Evolutionary conservation across 2,329 filamentous ascomycete genomes (phyloP), one percentile per base, ranked within the genome.

Genomic region (Hirsutella thompsonii): DNA sequence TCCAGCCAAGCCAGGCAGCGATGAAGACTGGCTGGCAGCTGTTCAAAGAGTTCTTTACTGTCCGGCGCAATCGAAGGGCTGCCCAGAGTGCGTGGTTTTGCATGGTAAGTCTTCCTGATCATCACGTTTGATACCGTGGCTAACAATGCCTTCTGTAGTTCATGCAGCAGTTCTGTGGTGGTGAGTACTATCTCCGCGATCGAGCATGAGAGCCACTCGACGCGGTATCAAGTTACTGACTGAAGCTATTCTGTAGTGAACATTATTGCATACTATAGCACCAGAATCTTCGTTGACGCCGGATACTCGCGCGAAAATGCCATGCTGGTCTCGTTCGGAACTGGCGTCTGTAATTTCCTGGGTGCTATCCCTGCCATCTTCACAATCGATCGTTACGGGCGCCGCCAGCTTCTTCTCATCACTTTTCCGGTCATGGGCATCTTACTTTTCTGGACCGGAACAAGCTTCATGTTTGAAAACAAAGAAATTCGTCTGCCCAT

Each of bases 371-470:
- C 72, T 0, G 73, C 74, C 2, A 56, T 76, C 34, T 72, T 69
- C 55, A 76, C 73, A 2, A 77, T 77, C 38, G 73, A 77, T 43
- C 76, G 71, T 0, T 76, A 67, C 42, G 74, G 73, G 1, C 69
- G 73, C 20, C 62, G 74, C n/a, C 62, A 69, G 26, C 55, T 77
- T 2, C 61, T 77, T 1, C 54, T 77, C 2, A 70, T 75, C 46
- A 75, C 72, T 2, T 76, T 77, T 53, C 73, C 72, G 0, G 59
- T 73, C 16, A 76, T 76, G 72, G 62, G 70, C 2, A 62, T 69
- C 53, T 74, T 68, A 18, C 53, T 77, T 11, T 61, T 76, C 28
- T 71, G 71, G 19, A 71, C 69, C 3, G 72, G 65, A 0, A 68
- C 72, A 41, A 65, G 62, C 39, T 72, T 72, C 38, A 66, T 73